Base-by-base conservation (phyloP, 176 grass and related monocot species). In the Avena sativa region DNA sequence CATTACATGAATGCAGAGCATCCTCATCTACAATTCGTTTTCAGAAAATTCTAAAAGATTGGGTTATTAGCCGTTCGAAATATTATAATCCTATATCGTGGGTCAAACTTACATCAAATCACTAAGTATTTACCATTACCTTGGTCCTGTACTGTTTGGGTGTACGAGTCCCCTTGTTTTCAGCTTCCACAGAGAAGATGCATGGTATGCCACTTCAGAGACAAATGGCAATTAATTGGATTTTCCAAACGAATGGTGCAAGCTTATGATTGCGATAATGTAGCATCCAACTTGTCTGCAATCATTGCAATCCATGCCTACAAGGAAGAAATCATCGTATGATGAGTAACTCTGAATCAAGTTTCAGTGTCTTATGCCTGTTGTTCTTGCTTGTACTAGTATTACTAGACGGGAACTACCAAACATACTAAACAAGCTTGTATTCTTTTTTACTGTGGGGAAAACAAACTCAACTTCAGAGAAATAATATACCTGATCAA, bases 301-400 rank as follows among this genome's bases (percentile, higher is more conserved):
- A 96, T 50, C 82, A 92, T 86, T 79, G 65, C 91, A 77, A 94
- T 98, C 96, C 96, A 98, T 90, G 96, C 93, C 96, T 98, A 77
- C 80, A 69, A 82, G 40, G 20, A 82, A 80, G 57, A 3, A 16
- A 30, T 69, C 14, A 85, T 16, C 43, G 30, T 15, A 89, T 76
- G 16, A 78, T 66, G 46, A 36, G 23, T 52, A 52, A 71, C 28
- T 28, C 36, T 48, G 14, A 25, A 13, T 2, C 11, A 75, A 51
- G 3, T 75, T 2, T 30, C 2, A 72, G 0, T 48, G 8, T 80
- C 21, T 44, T 28, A 47, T 17, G 25, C 3, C n/a, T 4, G 43
- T 9, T 55, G 43, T 1, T 68, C 57, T 66, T 59, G 8, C 11
- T 88, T 58, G 6, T 13, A 62, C 17, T 57, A 55, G 73, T 14